Conservation (phyloP, 768 basidiomycete species). For the Phylloporus arenicola region DNA sequence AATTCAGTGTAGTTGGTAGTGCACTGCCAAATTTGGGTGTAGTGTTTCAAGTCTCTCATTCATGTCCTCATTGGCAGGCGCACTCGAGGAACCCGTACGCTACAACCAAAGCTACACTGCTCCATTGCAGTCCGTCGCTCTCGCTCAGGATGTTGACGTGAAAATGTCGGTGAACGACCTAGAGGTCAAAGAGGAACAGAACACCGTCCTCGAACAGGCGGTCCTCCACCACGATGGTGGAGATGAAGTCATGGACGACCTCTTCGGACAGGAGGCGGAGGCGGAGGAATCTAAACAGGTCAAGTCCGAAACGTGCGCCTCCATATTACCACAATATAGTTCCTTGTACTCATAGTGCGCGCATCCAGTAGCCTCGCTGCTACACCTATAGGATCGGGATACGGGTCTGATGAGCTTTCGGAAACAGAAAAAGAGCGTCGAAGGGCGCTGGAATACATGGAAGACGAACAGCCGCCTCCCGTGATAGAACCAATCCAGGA, state of each 20-base stretch:
- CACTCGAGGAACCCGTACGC: conserved; percentile 38
- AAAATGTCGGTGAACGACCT: conserved; percentile 12
- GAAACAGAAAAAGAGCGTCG: conserved; percentile 52
- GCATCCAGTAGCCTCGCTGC: conserved; percentile 33
- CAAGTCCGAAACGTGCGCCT: conserved; percentile 45
- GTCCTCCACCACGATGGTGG: conserved; percentile 7
- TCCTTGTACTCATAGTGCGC: conserved; percentile 14
- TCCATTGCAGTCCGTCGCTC: conserved; percentile 1
- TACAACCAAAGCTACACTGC: conserved; percentile 17
- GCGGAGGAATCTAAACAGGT: conserved; percentile 33
- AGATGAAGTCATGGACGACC: conserved; percentile 67
- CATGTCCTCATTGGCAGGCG: conserved; percentile 61
- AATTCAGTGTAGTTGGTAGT: not conserved
- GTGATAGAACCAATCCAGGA: conserved; percentile 53
- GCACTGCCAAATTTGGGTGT: conserved; percentile 11
- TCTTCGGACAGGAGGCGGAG: conserved; percentile 72
- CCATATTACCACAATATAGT: conserved; percentile 6
- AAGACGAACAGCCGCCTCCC: conserved; percentile 63
- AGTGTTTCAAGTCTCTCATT: not conserved
- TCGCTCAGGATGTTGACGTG: conserved; percentile 42
- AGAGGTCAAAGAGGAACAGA: conserved; percentile 16
- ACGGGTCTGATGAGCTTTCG: conserved; percentile 64
- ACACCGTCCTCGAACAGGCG: conserved; percentile 16
- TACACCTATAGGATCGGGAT: conserved; percentile 39
- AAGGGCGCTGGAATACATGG: conserved; percentile 74